These are phyloP conservation scores for Mycena chlorophos DNA, from an alignment of 768 basidiomycete genomes.

Conservation along the genomic window DNA sequence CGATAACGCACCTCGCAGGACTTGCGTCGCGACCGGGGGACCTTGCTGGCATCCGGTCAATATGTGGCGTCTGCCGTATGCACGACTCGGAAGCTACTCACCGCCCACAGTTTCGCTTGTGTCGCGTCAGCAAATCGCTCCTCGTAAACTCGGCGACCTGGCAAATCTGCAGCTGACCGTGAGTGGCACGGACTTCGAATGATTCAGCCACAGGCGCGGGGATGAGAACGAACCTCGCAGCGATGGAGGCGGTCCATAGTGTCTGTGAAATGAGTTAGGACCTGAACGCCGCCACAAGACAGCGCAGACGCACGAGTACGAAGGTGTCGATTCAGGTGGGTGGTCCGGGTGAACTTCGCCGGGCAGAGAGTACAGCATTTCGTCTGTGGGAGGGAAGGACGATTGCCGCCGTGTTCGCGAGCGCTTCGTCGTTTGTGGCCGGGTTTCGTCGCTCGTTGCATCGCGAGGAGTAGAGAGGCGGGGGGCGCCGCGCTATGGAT, in stretches of 20 bases:
- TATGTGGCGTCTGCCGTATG: slow-evolving; percentile 14
- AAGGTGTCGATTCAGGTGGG: slow-evolving; percentile 71
- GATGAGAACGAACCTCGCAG: slow-evolving; percentile 51
- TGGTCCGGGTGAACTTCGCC: slow-evolving; percentile 72
- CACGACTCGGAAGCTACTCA: slow-evolving; percentile 39
- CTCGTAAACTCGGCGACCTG: slow-evolving; percentile 64
- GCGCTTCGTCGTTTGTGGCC: too few relatives aligned
- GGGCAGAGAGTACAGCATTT: slow-evolving; percentile 69
- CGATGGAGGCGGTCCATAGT: slow-evolving; percentile 65
- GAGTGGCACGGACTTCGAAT: slow-evolving; percentile 1
- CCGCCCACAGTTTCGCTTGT: slow-evolving; percentile 71
- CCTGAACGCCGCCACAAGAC: background rate
- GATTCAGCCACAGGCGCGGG: background rate
- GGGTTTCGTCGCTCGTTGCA: too few relatives aligned
- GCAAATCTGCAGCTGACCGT: slow-evolving; percentile 49
- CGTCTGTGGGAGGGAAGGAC: slow-evolving; percentile 70
- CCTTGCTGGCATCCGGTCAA: slow-evolving; percentile 35
- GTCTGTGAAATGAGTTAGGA: slow-evolving; percentile 40
- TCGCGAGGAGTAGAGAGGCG: too few relatives aligned
- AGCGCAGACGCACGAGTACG: slow-evolving; percentile 61
- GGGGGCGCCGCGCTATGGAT: too few relatives aligned
- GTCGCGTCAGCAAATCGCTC: slow-evolving; percentile 70
- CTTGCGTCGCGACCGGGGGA: slow-evolving; percentile 61
- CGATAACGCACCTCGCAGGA: slow-evolving; percentile 52
- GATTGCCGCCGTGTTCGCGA: slow-evolving; percentile 59